Conservation (phyloP, 345 rosid genomes). For the Alliaria petiolata region DNA sequence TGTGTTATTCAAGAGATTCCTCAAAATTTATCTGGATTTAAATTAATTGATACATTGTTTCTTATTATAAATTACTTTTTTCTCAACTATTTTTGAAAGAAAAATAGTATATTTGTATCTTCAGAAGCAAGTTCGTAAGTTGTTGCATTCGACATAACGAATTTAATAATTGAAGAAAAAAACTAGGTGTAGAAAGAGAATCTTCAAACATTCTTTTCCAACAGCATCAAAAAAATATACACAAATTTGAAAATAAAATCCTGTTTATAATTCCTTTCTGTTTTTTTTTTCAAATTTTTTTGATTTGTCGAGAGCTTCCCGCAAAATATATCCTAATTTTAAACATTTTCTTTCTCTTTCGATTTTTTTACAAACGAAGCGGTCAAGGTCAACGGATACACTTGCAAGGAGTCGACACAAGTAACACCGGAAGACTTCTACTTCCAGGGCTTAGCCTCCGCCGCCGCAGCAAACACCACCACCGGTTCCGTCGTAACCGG, state of each 20-base stretch:
- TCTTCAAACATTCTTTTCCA: slow-evolving; percentile 8
- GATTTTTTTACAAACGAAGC: slow-evolving; percentile 11
- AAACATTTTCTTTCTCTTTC: neutral
- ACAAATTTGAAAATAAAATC: neutral
- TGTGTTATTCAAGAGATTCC: too few species aligned
- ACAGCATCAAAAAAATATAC: neutral
- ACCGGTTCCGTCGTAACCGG: slow-evolving; percentile 29
- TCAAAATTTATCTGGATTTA: neutral
- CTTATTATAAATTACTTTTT: neutral
- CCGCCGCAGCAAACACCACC: neutral
- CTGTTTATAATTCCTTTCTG: neutral
- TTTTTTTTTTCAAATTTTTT: neutral
- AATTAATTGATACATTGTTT: neutral
- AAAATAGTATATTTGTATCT: neutral
- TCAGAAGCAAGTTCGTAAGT: neutral
- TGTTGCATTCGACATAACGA: neutral
- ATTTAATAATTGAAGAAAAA: neutral
- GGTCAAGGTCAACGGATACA: slow-evolving; percentile 33
- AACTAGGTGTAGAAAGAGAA: neutral
- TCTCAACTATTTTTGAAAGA: neutral
- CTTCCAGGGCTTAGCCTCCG: slow-evolving; percentile 25
- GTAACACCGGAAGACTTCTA: slow-evolving; percentile 29
- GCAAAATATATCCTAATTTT: neutral
- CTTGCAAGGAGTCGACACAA: slow-evolving; percentile 31
- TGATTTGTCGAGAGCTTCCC: neutral